phyloP scores from a whole-genome alignment of 495 filamentous ascomycete species.

The Penicillium lagena region DNA sequence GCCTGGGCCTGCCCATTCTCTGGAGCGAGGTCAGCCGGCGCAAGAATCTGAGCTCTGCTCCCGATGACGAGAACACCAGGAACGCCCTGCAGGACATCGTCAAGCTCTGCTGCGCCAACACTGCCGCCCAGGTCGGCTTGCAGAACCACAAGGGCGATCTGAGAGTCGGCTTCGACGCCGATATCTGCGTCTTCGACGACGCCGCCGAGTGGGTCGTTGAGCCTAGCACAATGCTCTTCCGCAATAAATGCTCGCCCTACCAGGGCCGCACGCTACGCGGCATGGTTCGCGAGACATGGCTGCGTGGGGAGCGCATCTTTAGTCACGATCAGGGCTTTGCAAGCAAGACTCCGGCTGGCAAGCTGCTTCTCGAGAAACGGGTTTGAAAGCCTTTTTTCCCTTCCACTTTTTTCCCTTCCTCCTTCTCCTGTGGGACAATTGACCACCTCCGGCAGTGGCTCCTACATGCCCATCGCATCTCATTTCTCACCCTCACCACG shows the following conservation, averaged over 20 bases:
- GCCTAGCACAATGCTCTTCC: constrained; percentile 72
- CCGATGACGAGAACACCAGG: constrained; percentile 35
- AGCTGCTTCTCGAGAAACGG: constrained; percentile 56
- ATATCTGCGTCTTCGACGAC: constrained; percentile 90
- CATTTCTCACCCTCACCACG: not conserved
- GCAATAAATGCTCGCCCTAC: constrained; percentile 92
- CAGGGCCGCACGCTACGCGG: constrained; percentile 76
- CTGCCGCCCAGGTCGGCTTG: constrained; percentile 87
- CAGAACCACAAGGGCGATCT: constrained; percentile 75
- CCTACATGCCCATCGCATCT: not conserved
- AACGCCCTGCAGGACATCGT: constrained; percentile 67
- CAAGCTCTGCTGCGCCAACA: constrained; percentile 77
- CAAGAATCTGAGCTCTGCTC: constrained; percentile 30
- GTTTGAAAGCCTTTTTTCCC: constrained; percentile 14
- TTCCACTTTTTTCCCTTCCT: constrained; percentile 13
- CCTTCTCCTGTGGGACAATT: constrained; percentile 8
- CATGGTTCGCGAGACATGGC: constrained; percentile 83
- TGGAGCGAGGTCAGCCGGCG: constrained; percentile 71
- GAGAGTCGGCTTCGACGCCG: constrained; percentile 79
- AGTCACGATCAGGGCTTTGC: constrained; percentile 54
- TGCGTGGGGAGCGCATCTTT: constrained; percentile 74
- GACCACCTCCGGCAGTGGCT: constrained; percentile 5
- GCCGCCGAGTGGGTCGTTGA: constrained; percentile 67
- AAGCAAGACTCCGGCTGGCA: constrained; percentile 50
- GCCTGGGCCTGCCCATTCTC: constrained; percentile 83